Evolutionary conservation across 2,329 filamentous ascomycete genomes (phyloP).

Genomic region (Raffaelea albimanens): DNA sequence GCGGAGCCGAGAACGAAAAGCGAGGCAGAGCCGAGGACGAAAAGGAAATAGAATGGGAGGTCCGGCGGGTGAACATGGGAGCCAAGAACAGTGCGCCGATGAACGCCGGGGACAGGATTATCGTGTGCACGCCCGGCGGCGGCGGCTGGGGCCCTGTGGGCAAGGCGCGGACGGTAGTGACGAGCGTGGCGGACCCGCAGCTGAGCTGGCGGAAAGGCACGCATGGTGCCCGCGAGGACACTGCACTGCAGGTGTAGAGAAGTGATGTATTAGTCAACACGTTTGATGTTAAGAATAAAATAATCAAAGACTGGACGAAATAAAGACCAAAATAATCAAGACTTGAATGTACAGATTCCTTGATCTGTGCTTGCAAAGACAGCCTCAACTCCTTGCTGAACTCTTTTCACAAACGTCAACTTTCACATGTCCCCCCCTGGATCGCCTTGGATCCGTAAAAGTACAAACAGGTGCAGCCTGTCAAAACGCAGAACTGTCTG

Average conservation of each 20-base stretch:
- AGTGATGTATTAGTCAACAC: background rate
- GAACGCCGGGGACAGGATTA: conserved; percentile 67
- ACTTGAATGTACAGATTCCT: too few species aligned
- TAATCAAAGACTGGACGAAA: too few species aligned
- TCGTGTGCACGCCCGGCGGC: conserved; percentile 68
- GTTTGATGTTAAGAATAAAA: too few species aligned
- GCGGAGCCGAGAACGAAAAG: conserved; percentile 11
- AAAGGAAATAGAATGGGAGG: conserved; percentile 33
- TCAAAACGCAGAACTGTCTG: too few species aligned
- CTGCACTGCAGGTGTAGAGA: conserved; percentile 43
- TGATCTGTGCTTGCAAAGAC: too few species aligned
- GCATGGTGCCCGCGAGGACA: conserved; percentile 45
- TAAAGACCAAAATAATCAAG: too few species aligned
- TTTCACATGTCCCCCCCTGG: too few species aligned
- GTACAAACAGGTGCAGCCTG: too few species aligned
- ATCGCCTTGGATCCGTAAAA: too few species aligned
- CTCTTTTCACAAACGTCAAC: too few species aligned
- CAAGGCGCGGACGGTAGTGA: conserved; percentile 40
- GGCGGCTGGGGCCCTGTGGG: conserved; percentile 64
- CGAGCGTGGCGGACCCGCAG: conserved; percentile 39
- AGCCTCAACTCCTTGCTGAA: too few species aligned
- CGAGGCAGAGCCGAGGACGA: conserved; percentile 13
- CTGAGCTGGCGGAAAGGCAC: conserved; percentile 47
- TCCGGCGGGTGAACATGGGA: conserved; percentile 61
- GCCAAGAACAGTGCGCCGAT: conserved; percentile 74